Conservation (phyloP, 2,329 filamentous ascomycete genomes). For the Sphaerulina vaccinii region DNA sequence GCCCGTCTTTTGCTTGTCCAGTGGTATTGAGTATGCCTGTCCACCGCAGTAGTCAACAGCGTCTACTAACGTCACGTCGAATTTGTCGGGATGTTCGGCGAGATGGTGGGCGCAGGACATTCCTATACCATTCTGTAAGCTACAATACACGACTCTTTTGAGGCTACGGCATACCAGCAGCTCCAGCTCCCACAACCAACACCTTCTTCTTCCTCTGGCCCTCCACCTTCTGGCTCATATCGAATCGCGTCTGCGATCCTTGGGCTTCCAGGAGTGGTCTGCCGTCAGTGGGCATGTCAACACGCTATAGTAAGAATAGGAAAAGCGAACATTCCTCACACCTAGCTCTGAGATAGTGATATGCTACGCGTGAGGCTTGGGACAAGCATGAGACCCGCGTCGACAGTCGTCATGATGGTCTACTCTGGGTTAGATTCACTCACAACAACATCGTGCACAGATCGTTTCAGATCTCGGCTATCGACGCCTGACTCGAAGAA, state of each 20-base stretch:
- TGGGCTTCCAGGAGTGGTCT: constrained; percentile 30
- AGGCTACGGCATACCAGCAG: constrained; percentile 54
- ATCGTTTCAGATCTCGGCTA: background rate
- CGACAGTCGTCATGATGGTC: constrained; percentile 4
- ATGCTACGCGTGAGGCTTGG: constrained; percentile 8
- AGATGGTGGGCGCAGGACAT: constrained; percentile 67
- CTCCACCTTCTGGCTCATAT: constrained; percentile 39
- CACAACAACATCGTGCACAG: background rate
- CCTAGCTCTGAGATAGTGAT: background rate
- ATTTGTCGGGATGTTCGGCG: constrained; percentile 63
- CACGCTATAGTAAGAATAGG: background rate
- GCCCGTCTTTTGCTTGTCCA: constrained; percentile 57
- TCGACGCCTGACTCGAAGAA: too few relatives aligned
- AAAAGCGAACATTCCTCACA: constrained; percentile 1
- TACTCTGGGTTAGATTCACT: background rate
- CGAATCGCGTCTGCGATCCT: constrained; percentile 38
- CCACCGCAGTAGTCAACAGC: constrained; percentile 58
- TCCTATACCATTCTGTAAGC: constrained; percentile 36
- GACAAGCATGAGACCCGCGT: background rate
- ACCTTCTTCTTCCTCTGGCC: constrained; percentile 48
- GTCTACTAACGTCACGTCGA: constrained; percentile 65
- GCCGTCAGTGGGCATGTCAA: constrained; percentile 23
- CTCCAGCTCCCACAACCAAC: constrained; percentile 61
- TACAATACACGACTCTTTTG: background rate
- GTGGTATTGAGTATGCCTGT: constrained; percentile 58